Conservation (phyloP, 148 eudicot genomes). For the Chenopodium suecicum region DNA sequence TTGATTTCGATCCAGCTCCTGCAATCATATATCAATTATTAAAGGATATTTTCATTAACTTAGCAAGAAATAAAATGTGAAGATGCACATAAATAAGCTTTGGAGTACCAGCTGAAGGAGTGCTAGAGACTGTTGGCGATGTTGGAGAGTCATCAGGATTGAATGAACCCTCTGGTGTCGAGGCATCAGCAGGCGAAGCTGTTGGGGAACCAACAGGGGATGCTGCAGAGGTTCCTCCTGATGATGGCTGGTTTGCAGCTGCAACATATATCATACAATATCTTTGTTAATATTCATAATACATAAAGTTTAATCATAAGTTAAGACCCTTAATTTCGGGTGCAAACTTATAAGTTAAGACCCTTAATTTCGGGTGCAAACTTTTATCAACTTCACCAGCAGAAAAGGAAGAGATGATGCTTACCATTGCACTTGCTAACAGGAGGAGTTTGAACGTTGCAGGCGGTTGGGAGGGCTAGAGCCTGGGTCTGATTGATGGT, state of each 20-base stretch:
- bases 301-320: not conserved
- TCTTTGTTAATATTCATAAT: not conserved
- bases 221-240: constrained; percentile 23
- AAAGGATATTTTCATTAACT: not conserved
- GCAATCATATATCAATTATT: constrained; percentile 5
- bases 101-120: constrained; percentile 15
- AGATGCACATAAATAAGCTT: not conserved
- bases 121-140: constrained; percentile 19
- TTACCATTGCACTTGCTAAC: constrained; percentile 38
- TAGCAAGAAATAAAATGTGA: not conserved
- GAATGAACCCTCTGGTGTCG: constrained; percentile 21
- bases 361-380: too few species aligned
- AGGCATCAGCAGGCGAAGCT: constrained; percentile 30
- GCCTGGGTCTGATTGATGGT: constrained; percentile 35
- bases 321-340: too few species aligned
- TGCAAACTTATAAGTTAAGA: not conserved
- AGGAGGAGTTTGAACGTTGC: constrained; percentile 40
- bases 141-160: constrained; percentile 11
- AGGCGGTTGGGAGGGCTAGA: constrained; percentile 34
- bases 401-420: not conserved
- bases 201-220: constrained; percentile 25
- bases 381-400: too few species aligned
- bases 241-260: constrained; percentile 27
- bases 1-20: constrained; percentile 28
- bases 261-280: not conserved